These are phyloP conservation scores for Warburgia ugandensis DNA, from an alignment of 164 flowering plant species.

Conservation along the genomic window DNA sequence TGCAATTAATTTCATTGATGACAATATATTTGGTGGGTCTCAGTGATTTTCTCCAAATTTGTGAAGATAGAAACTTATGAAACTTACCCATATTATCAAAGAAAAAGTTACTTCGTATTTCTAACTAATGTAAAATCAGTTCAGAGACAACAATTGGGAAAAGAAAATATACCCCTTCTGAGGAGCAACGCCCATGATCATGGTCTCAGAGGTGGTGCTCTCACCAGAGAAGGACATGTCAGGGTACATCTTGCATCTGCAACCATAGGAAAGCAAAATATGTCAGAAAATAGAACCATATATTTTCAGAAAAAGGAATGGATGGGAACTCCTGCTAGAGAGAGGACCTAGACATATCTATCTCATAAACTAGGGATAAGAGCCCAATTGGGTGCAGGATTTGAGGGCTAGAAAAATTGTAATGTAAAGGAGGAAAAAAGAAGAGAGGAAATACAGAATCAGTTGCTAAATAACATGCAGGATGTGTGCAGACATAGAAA, in stretches of 20 bases:
- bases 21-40: too few species aligned
- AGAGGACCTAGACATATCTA: not conserved
- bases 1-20: too few species aligned
- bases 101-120: not conserved
- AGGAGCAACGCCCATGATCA: conserved; percentile 39
- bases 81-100: not conserved
- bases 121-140: not conserved
- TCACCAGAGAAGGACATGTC: conserved; percentile 33
- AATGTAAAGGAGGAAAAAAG: not conserved
- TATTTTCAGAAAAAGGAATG: not conserved
- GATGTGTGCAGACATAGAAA: not conserved
- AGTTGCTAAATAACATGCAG: too few species aligned
- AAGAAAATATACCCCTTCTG: conserved; percentile 22
- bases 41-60: too few species aligned
- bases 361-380: too few species aligned
- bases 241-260: conserved; percentile 54
- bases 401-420: not conserved
- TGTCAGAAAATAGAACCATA: not conserved
- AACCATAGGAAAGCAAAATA: not conserved
- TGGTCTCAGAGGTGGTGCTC: conserved; percentile 27
- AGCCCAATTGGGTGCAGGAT: too few species aligned
- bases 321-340: not conserved
- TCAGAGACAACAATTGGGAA: not conserved
- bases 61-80: not conserved
- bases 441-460: too few species aligned